These are phyloP conservation scores for Hanseniaspora mollemarum DNA, from an alignment of 805 yeast species.

Conservation along the genomic window DNA sequence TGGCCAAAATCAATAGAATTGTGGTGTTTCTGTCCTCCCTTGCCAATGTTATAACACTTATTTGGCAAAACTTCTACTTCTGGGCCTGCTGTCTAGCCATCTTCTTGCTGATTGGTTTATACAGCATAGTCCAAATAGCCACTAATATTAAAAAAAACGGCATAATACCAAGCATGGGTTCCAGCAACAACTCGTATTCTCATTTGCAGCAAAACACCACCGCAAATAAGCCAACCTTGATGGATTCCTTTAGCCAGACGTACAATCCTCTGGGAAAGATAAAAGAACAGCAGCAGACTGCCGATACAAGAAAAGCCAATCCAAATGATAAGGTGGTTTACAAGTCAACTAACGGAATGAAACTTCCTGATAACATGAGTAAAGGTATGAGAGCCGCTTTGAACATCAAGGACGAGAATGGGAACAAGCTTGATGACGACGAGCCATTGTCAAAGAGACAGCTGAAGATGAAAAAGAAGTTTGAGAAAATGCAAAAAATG, in stretches of 20 bases:
- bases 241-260: slow-evolving; percentile 5
- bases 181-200: neutral
- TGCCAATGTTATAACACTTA: slow-evolving; percentile 1
- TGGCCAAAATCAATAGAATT: slow-evolving; percentile 10
- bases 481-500: slow-evolving; percentile 26
- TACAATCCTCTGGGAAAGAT: slow-evolving; percentile 1
- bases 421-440: slow-evolving; percentile 11
- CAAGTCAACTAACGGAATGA: slow-evolving; percentile 14
- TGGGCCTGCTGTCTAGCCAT: slow-evolving; percentile 1
- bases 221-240: slow-evolving; percentile 1
- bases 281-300: slow-evolving; percentile 5
- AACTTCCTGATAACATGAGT: slow-evolving; percentile 13
- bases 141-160: slow-evolving; percentile 2
- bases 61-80: slow-evolving; percentile 9
- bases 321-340: neutral
- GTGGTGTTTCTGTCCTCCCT: slow-evolving; percentile 1
- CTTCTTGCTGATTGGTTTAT: neutral
- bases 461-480: slow-evolving; percentile 32
- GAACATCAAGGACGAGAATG: slow-evolving; percentile 11
- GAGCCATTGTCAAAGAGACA: slow-evolving; percentile 34
- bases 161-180: neutral
- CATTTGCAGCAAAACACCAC: neutral
- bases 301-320: neutral
- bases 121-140: neutral
- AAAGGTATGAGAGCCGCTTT: slow-evolving; percentile 15